Evolutionary conservation across 768 basidiomycete species (phyloP), one percentile per base, ranked within the genome.

Genomic region (Calocera cornea): DNA sequence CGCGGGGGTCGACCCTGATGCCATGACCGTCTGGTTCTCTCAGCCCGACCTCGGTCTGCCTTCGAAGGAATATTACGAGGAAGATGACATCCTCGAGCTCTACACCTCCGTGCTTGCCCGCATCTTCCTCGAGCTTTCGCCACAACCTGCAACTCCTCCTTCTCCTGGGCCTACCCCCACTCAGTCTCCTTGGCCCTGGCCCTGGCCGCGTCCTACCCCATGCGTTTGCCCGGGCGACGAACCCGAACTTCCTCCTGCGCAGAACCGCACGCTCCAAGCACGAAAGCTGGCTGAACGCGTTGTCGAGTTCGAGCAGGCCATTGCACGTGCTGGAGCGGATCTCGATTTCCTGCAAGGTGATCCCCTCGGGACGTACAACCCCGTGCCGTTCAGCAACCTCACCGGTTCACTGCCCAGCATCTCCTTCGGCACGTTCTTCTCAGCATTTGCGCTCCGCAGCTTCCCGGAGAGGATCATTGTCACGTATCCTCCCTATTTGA

Each of bases 11-110:
- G 92, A 97, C 72, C 92, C 95, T 0, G 91, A 94, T 72, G 79
- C 81, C 64, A 92, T 95, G 86, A 82, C 83, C 0, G 80, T 93
- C 16, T 93, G 89, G 89, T 87, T 95, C 72, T 87, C 83, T 70
- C 94, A 97, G 74, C 83, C 89, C 1, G 78, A 77, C 8, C 79
- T 95, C 16, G 90, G 92, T 44, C 85, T 97, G 14, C 94, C 92
- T 1, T 86, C 94, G 17, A 95, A 94, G 88, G 92, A 95, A 78
- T 97, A 98, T 75, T 98, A 92, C 76, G 83, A 87, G 65, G 95
- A 97, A 60, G 79, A 85, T 66, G 75, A 79, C 0, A 83, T 91
- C 40, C 76, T 84, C n/a, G 80, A 83, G n/a, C 74, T 88, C 17
- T 97, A 97, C 75, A 79, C 81, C 67, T 76, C 79, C 44, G 86